Base-by-base conservation (phyloP, 1,139 yeast species). In the Eremothecium cymbalariae region DNA sequence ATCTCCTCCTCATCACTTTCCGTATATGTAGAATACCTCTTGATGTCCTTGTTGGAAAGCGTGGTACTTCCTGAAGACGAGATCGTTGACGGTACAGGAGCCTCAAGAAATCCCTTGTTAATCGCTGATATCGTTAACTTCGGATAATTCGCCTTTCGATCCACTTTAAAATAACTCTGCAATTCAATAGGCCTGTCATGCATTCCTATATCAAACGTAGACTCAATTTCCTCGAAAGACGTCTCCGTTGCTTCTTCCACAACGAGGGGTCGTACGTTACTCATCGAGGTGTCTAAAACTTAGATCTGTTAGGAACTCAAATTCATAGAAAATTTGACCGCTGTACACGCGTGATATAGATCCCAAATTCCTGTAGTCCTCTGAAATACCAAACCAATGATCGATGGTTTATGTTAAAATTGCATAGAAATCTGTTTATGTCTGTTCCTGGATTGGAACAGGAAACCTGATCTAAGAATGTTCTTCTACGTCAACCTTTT, bases 201-300 rank as follows among this genome's bases (percentile, higher is more conserved):
- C 14, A n/a, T 19, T 20, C 28, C 14, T 31, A 24, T 21, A 27
- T 30, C 39, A 33, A 50, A 46, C 2, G 57, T 47, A 3, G 55
- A 46, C 24, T 53, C 58, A 22, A 53, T 32, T 31, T 55, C 57
- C 32, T 55, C 60, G 40, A 55, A 55, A 8, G 58, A 53, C 4
- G 55, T 47, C 22, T 55, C 59, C 17, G 50, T 44, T 13, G 44
- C 35, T 11, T 43, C 50, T 7, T 42, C 48, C 14, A 42, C 27
- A 22, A 39, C 27, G 4, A 36, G 31, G 8, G 51, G 51, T 24
- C 53, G 40, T 32, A 47, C n/a, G n/a, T n/a, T n/a, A n/a, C n/a
- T n/a, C n/a, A n/a, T n/a, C n/a, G n/a, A n/a, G n/a, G n/a, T n/a
- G n/a, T n/a, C n/a, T n/a, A n/a, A n/a, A n/a, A n/a, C n/a, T n/a